These are phyloP conservation scores for Fomitopsis pinicola DNA, from an alignment of 1,284 basidiomycete species.

Conservation along the genomic window DNA sequence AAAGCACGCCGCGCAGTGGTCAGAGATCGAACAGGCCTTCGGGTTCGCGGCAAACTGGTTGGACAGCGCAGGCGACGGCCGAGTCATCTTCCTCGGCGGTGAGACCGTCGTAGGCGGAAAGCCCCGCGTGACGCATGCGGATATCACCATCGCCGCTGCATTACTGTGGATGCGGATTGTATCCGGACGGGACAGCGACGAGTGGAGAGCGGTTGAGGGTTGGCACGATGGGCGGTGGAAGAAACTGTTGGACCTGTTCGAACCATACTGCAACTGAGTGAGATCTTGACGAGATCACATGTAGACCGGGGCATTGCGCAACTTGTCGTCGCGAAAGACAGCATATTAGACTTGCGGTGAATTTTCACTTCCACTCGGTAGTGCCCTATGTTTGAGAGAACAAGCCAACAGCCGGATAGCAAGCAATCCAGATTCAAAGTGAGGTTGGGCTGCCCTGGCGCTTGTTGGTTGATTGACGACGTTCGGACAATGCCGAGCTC, in stretches of 20 bases:
- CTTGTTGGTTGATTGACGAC: too few species aligned
- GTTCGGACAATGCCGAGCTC: too few species aligned
- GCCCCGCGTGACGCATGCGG: conserved; percentile 7
- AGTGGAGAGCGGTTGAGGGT: conserved; percentile 4
- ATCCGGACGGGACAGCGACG: not conserved
- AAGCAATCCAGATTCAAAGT: too few species aligned
- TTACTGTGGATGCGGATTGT: conserved; percentile 13
- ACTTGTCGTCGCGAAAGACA: too few species aligned
- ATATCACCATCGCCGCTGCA: conserved; percentile 12
- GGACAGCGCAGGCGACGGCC: conserved; percentile 8
- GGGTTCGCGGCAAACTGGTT: conserved; percentile 13
- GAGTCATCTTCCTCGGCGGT: conserved; percentile 12
- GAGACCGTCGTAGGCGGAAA: not conserved
- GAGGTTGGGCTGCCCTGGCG: too few species aligned
- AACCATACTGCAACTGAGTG: not conserved
- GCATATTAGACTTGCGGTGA: too few species aligned
- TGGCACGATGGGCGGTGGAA: conserved; percentile 9
- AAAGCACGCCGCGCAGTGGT: conserved; percentile 13
- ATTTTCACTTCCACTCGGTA: too few species aligned
- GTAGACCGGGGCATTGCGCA: too few species aligned
- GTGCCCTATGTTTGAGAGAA: too few species aligned
- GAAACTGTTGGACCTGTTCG: conserved; percentile 2
- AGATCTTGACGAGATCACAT: too few species aligned
- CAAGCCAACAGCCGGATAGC: too few species aligned
- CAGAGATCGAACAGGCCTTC: conserved; percentile 8